A percentile compares a stretch with the other conserved stretches of the same genome.
These are phyloP conservation scores for Forsythia viridissima DNA, from an alignment of 257 asterid species.

Conservation along the genomic window DNA sequence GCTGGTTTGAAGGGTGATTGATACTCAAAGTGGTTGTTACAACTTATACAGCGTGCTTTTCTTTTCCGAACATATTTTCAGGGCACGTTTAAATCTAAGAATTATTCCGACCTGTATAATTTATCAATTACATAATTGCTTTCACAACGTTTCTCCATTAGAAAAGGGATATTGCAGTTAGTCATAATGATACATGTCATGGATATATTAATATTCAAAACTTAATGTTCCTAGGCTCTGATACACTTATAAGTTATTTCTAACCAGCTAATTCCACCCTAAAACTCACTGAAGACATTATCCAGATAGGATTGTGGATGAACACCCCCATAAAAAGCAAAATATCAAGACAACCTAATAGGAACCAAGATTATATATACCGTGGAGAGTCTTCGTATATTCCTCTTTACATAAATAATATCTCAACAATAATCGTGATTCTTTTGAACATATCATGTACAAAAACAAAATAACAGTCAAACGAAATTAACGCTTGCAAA, in stretches of 20 bases:
- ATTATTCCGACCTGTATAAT: not conserved
- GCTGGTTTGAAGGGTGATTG: no score
- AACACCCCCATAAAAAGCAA: not conserved
- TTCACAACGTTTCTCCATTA: no score
- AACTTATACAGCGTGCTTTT: not conserved
- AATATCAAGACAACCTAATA: not conserved
- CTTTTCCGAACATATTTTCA: not conserved
- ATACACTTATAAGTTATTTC: no score
- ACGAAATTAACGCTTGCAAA: not conserved
- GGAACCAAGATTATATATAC: not conserved
- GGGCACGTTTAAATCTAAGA: not conserved
- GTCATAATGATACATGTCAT: not conserved
- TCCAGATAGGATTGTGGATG: not conserved
- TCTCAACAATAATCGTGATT: not conserved
- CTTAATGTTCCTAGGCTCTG: no score
- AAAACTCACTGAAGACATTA: not conserved
- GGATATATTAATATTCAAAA: no score
- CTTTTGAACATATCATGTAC: not conserved
- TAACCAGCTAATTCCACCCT: not conserved
- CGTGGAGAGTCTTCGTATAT: not conserved
- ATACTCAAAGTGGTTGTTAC: no score
- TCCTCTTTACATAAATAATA: not conserved
- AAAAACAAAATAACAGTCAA: not conserved
- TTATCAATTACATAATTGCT: not conserved
- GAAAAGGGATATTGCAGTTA: not conserved